Evolutionary conservation across 179 eudicot genomes (phyloP).

Genomic region (Vitellaria paradoxa): DNA sequence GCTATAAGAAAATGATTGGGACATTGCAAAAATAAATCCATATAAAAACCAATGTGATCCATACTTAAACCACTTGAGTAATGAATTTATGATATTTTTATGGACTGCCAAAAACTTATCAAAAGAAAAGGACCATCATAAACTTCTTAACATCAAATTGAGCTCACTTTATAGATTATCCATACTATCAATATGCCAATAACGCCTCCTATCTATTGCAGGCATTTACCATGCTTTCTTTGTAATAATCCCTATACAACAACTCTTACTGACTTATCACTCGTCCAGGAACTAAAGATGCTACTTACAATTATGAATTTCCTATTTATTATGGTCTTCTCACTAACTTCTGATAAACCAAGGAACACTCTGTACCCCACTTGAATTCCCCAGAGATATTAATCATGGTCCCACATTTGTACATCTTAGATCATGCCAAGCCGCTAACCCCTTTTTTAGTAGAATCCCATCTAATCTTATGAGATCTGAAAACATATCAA

Average conservation of each 20-base stretch:
- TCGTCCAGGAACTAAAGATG: background rate
- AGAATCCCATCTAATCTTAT: no score
- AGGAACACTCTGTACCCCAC: background rate
- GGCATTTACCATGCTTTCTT: background rate
- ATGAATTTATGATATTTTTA: background rate
- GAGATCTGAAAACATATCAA: background rate
- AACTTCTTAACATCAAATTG: background rate
- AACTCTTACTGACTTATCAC: background rate
- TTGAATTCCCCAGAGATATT: background rate
- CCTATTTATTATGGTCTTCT: background rate
- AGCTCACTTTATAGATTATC: background rate
- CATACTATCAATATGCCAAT: constrained; percentile 2
- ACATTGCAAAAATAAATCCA: background rate
- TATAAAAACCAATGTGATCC: background rate
- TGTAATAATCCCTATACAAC: background rate
- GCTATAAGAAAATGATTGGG: background rate
- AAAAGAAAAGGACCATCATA: background rate
- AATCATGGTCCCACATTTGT: background rate
- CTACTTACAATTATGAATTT: background rate
- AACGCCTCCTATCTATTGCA: background rate
- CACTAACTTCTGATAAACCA: background rate
- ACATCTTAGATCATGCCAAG: constrained; percentile 7
- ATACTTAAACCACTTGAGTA: background rate
- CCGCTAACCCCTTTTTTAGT: no score
- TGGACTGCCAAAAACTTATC: background rate